A percentile compares a stretch with the other conserved stretches of the same genome.
Conservation (phyloP, 2,329 filamentous ascomycete genomes). For the Eutypella sp. region DNA sequence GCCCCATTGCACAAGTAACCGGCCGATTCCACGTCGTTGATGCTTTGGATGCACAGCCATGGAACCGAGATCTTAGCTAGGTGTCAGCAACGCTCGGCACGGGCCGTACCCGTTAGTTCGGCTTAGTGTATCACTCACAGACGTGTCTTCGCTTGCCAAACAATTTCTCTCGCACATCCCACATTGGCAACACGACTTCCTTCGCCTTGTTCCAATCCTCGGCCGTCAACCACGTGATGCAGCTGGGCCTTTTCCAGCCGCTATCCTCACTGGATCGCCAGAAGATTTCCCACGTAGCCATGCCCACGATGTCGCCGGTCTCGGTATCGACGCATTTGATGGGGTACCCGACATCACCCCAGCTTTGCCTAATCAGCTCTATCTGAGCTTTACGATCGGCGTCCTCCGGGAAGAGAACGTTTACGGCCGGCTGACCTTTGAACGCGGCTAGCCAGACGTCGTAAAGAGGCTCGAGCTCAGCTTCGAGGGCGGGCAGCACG, state of each 20-base stretch:
- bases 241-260: conserved; percentile 16
- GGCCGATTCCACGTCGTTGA: conserved; percentile 16
- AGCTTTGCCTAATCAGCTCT: conserved; percentile 5
- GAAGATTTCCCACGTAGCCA: conserved; percentile 23
- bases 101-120: not conserved
- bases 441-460: conserved; percentile 23
- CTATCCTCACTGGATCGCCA: conserved; percentile 14
- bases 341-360: conserved; percentile 11
- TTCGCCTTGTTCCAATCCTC: conserved; percentile 15
- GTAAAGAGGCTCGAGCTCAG: conserved; percentile 17
- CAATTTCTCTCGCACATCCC: conserved; percentile 19
- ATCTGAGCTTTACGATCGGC: conserved; percentile 11
- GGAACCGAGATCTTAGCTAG: conserved; percentile 16
- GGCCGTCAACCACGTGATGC: conserved; percentile 18
- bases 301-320: conserved; percentile 19
- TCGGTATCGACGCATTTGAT: conserved; percentile 20
- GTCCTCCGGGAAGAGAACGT: conserved; percentile 11
- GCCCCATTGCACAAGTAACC: conserved; percentile 19
- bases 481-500: conserved; percentile 17
- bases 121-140: conserved; percentile 12
- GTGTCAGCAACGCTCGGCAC: conserved; percentile 1
- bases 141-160: conserved; percentile 18
- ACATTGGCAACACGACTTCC: conserved; percentile 13
- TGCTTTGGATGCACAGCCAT: conserved; percentile 21
- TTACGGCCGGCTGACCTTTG: conserved; percentile 13